Percentiles rank a stretch among this genome's conserved stretches.
phyloP scores from a whole-genome alignment of 75 land plant species.

The Ceratopteris richardii region DNA sequence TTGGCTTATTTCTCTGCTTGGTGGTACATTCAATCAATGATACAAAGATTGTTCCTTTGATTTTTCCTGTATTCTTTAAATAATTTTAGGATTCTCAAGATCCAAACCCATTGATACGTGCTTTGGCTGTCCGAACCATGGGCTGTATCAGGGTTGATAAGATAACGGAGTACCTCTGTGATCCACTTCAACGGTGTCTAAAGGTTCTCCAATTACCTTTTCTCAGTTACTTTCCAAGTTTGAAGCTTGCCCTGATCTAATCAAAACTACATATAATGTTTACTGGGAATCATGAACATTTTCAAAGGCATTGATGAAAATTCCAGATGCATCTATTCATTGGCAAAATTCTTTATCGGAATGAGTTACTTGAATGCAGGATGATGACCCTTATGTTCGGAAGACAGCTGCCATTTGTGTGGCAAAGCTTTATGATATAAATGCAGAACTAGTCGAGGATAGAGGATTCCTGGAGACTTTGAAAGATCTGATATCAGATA shows the following conservation, averaged over 20 bases:
- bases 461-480: slow-evolving; percentile 93
- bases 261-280: too few species aligned
- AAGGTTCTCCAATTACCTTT: slow-evolving; percentile 75
- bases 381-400: slow-evolving; percentile 99
- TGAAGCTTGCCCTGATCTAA: too few species aligned
- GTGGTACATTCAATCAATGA: too few species aligned
- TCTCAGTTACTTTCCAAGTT: too few species aligned
- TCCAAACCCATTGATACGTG: slow-evolving; percentile 98
- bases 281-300: too few species aligned
- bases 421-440: slow-evolving; percentile 95
- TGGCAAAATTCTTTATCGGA: too few species aligned
- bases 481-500: slow-evolving; percentile 97
- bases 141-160: slow-evolving; percentile 99
- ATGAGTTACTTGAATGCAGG: slow-evolving; percentile 43
- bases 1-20: too few species aligned
- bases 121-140: slow-evolving; percentile 98
- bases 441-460: slow-evolving; percentile 99
- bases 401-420: slow-evolving; percentile 99
- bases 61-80: not conserved
- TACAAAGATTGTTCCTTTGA: too few species aligned
- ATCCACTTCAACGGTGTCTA: slow-evolving; percentile 96
- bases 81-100: slow-evolving; percentile 95
- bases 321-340: too few species aligned
- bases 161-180: slow-evolving; percentile 98
- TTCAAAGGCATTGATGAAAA: too few species aligned